phyloP scores from a whole-genome alignment of 2,329 filamentous ascomycete genomes.

The Fusarium sublunatum region DNA sequence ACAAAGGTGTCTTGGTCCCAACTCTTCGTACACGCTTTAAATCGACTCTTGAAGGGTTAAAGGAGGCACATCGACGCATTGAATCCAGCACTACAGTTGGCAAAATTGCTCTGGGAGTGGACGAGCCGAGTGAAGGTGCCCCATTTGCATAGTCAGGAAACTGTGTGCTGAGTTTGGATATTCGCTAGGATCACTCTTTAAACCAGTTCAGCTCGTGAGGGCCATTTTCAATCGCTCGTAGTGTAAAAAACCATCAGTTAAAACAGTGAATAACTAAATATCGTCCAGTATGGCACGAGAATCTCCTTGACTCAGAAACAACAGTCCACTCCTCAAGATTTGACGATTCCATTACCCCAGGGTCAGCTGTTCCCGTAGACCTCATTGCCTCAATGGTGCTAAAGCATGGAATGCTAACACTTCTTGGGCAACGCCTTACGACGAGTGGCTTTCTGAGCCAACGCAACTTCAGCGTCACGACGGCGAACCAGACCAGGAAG shows the following conservation, averaged over 20 bases:
- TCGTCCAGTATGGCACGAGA: too few species aligned
- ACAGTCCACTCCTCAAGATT: too few species aligned
- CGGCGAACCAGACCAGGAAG: constrained; percentile 56
- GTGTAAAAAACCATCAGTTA: too few species aligned
- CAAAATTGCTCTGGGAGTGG: background rate
- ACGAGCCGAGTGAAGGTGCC: background rate
- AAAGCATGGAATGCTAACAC: constrained; percentile 1
- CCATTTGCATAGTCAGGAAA: background rate
- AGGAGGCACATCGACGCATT: background rate
- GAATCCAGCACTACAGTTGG: background rate
- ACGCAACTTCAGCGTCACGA: constrained; percentile 57
- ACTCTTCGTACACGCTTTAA: background rate
- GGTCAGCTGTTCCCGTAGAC: too few species aligned
- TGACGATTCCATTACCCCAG: too few species aligned
- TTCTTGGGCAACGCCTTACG: constrained; percentile 25
- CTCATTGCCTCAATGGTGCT: too few species aligned
- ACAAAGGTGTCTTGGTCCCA: background rate
- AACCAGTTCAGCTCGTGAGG: too few species aligned
- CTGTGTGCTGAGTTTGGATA: too few species aligned
- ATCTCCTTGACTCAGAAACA: too few species aligned
- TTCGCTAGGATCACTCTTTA: too few species aligned
- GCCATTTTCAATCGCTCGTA: too few species aligned
- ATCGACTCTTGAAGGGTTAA: background rate
- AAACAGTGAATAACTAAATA: too few species aligned
- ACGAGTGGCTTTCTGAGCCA: constrained; percentile 42